phyloP scores from a whole-genome alignment of 495 filamentous ascomycete genomes.

The Pseudotulostoma volvatum region DNA sequence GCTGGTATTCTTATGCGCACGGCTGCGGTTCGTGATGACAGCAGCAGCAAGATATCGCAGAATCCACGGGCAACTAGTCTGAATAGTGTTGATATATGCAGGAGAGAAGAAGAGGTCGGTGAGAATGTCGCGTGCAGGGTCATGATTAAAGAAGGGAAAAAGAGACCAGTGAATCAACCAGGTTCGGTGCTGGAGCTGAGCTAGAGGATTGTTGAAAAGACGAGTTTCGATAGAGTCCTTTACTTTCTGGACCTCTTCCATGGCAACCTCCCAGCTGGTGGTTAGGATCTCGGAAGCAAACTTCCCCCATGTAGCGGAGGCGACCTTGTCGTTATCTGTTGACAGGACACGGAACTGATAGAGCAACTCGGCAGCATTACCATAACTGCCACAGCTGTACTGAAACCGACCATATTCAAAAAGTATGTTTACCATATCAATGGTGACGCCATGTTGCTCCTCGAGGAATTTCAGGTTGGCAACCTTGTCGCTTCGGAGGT shows the following conservation, averaged over 20 bases:
- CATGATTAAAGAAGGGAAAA: conserved; percentile 98
- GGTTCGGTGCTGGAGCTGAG: conserved; percentile 83
- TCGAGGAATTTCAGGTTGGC: conserved; percentile 93
- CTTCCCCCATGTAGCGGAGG: conserved; percentile 90
- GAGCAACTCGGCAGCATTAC: conserved; percentile 67
- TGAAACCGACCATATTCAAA: conserved; percentile 91
- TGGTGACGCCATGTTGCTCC: conserved; percentile 81
- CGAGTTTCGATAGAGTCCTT: conserved; percentile 84
- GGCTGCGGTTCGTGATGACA: conserved; percentile 86
- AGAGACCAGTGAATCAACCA: conserved; percentile 97
- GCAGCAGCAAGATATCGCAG: conserved; percentile 86
- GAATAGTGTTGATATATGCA: conserved; percentile 96
- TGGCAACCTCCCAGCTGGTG: conserved; percentile 85
- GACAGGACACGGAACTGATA: conserved; percentile 95
- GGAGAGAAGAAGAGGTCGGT: conserved; percentile 94
- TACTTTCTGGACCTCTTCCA: conserved; percentile 88
- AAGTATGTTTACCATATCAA: conserved; percentile 85
- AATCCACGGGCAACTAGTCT: conserved; percentile 94
- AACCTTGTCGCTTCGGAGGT: conserved; percentile 85
- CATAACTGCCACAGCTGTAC: conserved; percentile 90
- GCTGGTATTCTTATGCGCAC: conserved; percentile 58
- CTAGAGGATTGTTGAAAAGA: conserved; percentile 88
- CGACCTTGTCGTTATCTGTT: conserved; percentile 92
- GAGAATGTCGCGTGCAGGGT: conserved; percentile 72
- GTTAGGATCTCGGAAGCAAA: conserved; percentile 85